A percentile compares a stretch with the other conserved stretches of the same genome.
These are phyloP conservation scores for Colletotrichum falcatum DNA, from an alignment of 2,329 filamentous ascomycete species.

Conservation along the genomic window DNA sequence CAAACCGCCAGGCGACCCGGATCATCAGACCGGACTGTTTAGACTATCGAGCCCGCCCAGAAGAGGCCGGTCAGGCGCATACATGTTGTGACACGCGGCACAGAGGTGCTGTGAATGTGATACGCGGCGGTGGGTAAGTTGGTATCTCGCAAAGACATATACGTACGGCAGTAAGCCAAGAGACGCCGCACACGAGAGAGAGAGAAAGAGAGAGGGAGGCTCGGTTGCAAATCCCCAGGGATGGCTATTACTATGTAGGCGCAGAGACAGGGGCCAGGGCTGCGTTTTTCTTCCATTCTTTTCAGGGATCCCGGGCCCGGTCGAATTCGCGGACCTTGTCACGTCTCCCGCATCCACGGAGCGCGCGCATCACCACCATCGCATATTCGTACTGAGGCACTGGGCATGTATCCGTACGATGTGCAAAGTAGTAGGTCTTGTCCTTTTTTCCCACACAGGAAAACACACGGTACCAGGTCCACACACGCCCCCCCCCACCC, in stretches of 20 bases:
- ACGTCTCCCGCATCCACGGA: constrained; percentile 24
- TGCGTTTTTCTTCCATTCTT: no score
- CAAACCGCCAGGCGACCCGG: not conserved
- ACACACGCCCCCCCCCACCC: not conserved
- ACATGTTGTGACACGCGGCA: not conserved
- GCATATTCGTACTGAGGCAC: no score
- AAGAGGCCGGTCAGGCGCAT: not conserved
- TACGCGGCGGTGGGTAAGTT: no score
- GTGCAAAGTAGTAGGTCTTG: no score
- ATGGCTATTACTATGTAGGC: no score
- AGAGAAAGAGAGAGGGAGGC: not conserved
- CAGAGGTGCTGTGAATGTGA: not conserved
- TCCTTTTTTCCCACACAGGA: not conserved
- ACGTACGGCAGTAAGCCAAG: no score
- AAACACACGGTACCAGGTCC: not conserved
- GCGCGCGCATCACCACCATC: constrained; percentile 16
- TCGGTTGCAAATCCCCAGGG: not conserved
- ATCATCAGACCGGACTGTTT: not conserved
- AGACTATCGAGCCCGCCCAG: not conserved
- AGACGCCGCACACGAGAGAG: not conserved
- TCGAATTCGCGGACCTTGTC: constrained; percentile 30
- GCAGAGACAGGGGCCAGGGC: no score
- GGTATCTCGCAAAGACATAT: no score
- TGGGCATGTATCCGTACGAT: not conserved
- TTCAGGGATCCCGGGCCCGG: constrained; percentile 27